Evolutionary conservation across 1,139 yeast species (phyloP), one percentile per base, ranked within the genome.

Genomic region (Hansenula lynferdii): DNA sequence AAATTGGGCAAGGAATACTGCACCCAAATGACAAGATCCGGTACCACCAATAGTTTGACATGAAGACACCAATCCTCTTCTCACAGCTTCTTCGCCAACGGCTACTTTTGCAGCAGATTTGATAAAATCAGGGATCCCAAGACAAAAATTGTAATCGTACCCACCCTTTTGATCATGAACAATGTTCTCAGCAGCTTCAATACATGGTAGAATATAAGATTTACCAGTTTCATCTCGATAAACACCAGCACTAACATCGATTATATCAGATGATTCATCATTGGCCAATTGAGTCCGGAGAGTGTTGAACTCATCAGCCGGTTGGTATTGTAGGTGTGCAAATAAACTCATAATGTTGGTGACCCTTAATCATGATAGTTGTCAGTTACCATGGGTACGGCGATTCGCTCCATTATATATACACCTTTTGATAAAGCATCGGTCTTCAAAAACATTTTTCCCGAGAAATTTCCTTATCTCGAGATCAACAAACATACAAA

Each of bases 21-120:
- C 86, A 2, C 84, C 85, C 43, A 81, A 64, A 51, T 83, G 80
- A 45, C 80, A 69, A 3, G 89, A 86, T 29, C 87, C 87, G 21
- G 89, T 81, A 39, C 89, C 89, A 28, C 84, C 76, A 53, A 81
- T 71, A 39, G 85, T 72, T 60, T 81, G 89, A 51, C 82, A 80
- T 42, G 77, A 69, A 29, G 80, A 75, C 29, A 81, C 63, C 41
- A 78, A 61, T 37, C 56, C 49, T 54, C 69, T 64, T 53, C 70
- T 65, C 42, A 58, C 48, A 42, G 67, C 65, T 28, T 65, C 58
- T 2, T 48, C 49, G 7, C 77, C 77, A 42, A 72, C 57, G 38
- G 72, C 70, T 35, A 71, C 67, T 46, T 62, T 62, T 19, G 75
- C 69, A 31, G 72, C 64, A 38, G 64, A 65, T 20, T 52, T 53